Evolutionary conservation across 169 alveolate species (phyloP).

Genomic region (Cryptosporidium viatorum): DNA sequence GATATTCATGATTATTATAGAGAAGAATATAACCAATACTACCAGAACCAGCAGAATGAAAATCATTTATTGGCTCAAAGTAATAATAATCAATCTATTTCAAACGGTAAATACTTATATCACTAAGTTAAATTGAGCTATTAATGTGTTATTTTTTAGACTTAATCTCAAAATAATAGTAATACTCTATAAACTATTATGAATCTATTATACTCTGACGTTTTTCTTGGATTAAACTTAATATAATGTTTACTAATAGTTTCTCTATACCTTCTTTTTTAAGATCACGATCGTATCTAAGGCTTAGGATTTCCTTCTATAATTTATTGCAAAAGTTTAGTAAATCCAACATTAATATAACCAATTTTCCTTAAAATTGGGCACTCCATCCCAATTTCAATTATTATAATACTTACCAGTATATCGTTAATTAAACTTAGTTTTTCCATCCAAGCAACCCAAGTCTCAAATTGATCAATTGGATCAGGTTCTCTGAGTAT

Average conservation of each 20-base stretch:
- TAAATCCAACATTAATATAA: neutral
- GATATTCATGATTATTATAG: constrained; percentile 9
- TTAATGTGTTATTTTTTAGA: no score
- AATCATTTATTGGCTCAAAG: neutral
- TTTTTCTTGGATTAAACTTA: neutral
- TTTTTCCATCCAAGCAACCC: constrained; percentile 48
- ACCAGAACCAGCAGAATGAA: neutral
- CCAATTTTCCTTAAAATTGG: neutral
- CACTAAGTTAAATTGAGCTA: neutral
- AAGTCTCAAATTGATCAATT: constrained; percentile 28
- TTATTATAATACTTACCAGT: constrained; percentile 28
- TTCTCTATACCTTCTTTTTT: constrained; percentile 10
- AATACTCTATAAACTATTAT: neutral
- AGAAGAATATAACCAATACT: neutral
- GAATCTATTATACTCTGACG: neutral
- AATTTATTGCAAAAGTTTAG: neutral
- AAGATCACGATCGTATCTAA: constrained; percentile 18
- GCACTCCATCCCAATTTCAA: neutral
- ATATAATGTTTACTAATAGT: constrained; percentile 13
- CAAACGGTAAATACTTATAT: neutral
- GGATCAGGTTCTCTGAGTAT: constrained; percentile 71
- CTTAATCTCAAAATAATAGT: neutral
- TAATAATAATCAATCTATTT: neutral
- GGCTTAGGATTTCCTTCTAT: constrained; percentile 11
- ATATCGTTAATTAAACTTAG: constrained; percentile 12